Evolutionary conservation across 1,284 basidiomycete genomes (phyloP).

Genomic region (Fomitopsis schrenkii): DNA sequence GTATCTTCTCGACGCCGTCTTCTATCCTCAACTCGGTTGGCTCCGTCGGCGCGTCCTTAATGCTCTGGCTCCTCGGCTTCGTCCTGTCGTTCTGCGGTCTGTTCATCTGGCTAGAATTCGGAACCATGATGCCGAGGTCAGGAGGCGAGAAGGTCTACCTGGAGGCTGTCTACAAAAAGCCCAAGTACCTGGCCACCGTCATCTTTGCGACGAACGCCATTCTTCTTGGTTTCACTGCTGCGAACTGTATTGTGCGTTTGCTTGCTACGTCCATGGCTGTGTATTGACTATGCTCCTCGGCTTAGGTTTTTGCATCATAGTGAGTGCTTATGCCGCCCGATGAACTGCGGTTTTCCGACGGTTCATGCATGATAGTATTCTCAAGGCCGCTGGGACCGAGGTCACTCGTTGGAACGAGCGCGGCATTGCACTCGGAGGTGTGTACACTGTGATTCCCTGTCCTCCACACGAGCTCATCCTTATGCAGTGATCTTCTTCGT

Average conservation of each 20-base stretch:
- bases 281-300: neutral
- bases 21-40: slow-evolving; percentile 61
- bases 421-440: slow-evolving; percentile 54
- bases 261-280: neutral
- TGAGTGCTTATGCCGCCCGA: neutral
- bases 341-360: neutral
- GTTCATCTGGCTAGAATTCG: slow-evolving; percentile 69
- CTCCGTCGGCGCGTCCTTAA: slow-evolving; percentile 56
- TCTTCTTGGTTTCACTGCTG: slow-evolving; percentile 55
- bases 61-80: slow-evolving; percentile 74
- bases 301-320: slow-evolving; percentile 12
- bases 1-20: slow-evolving; percentile 61
- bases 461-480: neutral
- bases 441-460: slow-evolving; percentile 1
- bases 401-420: slow-evolving; percentile 46
- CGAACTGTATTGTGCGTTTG: slow-evolving; percentile 47
- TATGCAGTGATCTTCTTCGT: slow-evolving; percentile 21
- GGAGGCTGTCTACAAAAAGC: slow-evolving; percentile 63
- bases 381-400: slow-evolving; percentile 39
- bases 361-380: slow-evolving; percentile 32
- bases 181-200: slow-evolving; percentile 58
- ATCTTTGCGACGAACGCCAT: slow-evolving; percentile 57
- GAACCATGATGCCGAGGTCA: slow-evolving; percentile 46
- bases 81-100: slow-evolving; percentile 59
- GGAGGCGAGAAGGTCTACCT: slow-evolving; percentile 79